Evolutionary conservation across 1,284 basidiomycete genomes (phyloP).

Genomic region (Cryptococcus sp.): DNA sequence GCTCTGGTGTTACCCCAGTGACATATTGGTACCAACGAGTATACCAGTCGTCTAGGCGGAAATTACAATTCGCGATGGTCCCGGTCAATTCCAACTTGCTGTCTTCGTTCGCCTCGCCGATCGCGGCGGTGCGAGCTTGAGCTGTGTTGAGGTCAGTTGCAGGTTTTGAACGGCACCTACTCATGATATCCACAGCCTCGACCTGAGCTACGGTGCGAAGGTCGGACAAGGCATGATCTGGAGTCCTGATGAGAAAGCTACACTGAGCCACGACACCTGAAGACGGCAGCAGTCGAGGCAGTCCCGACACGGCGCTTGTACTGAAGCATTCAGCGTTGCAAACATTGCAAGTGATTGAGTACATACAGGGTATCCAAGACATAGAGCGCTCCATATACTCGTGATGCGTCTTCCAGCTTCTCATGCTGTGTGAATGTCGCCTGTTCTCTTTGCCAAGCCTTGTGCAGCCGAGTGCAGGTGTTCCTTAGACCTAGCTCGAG

Average conservation of each 20-base stretch:
- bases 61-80: not conserved
- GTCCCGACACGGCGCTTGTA: slow-evolving; percentile 5
- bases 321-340: not conserved
- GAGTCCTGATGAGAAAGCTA: slow-evolving; percentile 1
- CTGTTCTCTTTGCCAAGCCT: not conserved
- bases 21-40: not conserved
- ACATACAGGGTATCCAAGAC: slow-evolving; percentile 6
- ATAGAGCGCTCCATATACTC: not conserved
- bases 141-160: not conserved
- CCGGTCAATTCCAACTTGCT: not conserved
- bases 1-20: not conserved
- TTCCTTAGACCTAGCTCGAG: slow-evolving; percentile 9
- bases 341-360: not conserved
- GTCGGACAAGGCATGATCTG: slow-evolving; percentile 5
- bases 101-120: not conserved
- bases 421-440: not conserved
- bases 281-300: slow-evolving; percentile 3
- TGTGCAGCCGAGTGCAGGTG: not conserved
- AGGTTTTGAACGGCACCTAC: not conserved
- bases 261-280: slow-evolving; percentile 1
- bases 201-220: slow-evolving; percentile 6
- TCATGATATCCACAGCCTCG: slow-evolving; percentile 4
- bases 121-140: not conserved
- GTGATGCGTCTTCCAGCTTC: not conserved
- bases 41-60: not conserved